phyloP scores from a whole-genome alignment of 2,329 filamentous ascomycete genomes.

The Colletotrichum sp. region DNA sequence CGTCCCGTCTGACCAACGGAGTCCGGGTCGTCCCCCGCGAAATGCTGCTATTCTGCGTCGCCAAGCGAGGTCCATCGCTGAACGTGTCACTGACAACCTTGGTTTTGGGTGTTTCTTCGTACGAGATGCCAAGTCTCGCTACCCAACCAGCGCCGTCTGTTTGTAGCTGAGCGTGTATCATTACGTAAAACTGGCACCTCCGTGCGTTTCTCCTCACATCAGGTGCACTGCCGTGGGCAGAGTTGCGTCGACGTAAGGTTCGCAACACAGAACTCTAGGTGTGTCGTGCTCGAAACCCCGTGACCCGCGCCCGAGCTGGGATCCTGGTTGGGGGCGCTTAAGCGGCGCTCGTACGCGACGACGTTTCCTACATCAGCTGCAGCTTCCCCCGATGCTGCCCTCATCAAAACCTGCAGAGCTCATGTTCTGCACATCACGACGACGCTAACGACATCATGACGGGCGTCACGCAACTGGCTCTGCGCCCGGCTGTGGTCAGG shows the following conservation, averaged over 20 bases:
- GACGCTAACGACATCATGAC: neutral
- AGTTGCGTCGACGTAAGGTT: neutral
- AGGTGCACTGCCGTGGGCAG: neutral
- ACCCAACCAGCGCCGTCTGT: neutral
- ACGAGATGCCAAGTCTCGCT: slow-evolving; percentile 16
- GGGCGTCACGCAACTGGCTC: neutral
- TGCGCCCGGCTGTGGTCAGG: neutral
- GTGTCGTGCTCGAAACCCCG: slow-evolving; percentile 2
- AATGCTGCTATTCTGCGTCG: neutral
- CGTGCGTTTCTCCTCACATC: slow-evolving; percentile 14
- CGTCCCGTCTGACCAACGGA: slow-evolving; percentile 17
- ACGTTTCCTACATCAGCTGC: neutral
- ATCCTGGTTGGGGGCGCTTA: neutral
- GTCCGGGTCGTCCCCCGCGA: slow-evolving; percentile 15
- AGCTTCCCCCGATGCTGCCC: neutral
- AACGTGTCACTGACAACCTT: neutral
- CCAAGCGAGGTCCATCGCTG: neutral
- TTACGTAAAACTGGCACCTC: slow-evolving; percentile 18
- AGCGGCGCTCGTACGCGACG: neutral
- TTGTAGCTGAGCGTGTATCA: slow-evolving; percentile 5
- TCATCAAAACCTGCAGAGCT: neutral
- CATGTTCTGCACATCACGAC: neutral
- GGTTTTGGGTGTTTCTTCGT: neutral
- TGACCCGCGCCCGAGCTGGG: neutral
- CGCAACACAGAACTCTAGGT: slow-evolving; percentile 1